Conservation (phyloP, 1,284 basidiomycete genomes). For the Pseudozyma sp. region DNA sequence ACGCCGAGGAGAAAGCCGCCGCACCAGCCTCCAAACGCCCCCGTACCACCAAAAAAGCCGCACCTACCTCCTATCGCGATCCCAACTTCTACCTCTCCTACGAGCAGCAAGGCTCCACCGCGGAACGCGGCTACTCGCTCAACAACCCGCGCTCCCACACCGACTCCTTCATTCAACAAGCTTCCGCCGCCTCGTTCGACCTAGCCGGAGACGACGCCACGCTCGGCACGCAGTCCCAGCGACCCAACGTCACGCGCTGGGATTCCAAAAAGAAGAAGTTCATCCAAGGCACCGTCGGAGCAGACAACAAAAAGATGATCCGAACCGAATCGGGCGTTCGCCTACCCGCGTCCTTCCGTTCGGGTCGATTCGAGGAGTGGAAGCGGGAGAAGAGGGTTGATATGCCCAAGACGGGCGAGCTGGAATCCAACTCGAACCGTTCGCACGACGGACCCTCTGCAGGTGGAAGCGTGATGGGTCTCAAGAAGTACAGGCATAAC, state of each 20-base stretch:
- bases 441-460: slow-evolving; percentile 10
- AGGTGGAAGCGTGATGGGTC: slow-evolving; percentile 71
- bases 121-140: slow-evolving; percentile 79
- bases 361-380: slow-evolving; percentile 96
- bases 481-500: slow-evolving; percentile 53
- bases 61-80: slow-evolving; percentile 76
- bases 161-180: slow-evolving; percentile 85
- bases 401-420: slow-evolving; percentile 85
- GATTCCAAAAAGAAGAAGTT: slow-evolving; percentile 98
- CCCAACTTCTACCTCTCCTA: slow-evolving; percentile 91
- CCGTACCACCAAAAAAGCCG: slow-evolving; percentile 7
- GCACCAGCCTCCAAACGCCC: slow-evolving; percentile 54
- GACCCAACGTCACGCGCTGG: slow-evolving; percentile 78
- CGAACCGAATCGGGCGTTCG: slow-evolving; percentile 90
- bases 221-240: slow-evolving; percentile 59
- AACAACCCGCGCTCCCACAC: slow-evolving; percentile 20
- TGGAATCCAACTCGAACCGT: slow-evolving; percentile 70
- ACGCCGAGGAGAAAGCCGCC: slow-evolving; percentile 49
- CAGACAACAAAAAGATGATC: slow-evolving; percentile 94
- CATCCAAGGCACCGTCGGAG: slow-evolving; percentile 82
- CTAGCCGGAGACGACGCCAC: slow-evolving; percentile 78
- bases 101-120: slow-evolving; percentile 83
- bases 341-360: slow-evolving; percentile 92
- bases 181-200: slow-evolving; percentile 82
- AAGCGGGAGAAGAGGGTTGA: slow-evolving; percentile 79